phyloP scores from a whole-genome alignment of 2,329 filamentous ascomycete species.

The Raffaelea deltoideospora region DNA sequence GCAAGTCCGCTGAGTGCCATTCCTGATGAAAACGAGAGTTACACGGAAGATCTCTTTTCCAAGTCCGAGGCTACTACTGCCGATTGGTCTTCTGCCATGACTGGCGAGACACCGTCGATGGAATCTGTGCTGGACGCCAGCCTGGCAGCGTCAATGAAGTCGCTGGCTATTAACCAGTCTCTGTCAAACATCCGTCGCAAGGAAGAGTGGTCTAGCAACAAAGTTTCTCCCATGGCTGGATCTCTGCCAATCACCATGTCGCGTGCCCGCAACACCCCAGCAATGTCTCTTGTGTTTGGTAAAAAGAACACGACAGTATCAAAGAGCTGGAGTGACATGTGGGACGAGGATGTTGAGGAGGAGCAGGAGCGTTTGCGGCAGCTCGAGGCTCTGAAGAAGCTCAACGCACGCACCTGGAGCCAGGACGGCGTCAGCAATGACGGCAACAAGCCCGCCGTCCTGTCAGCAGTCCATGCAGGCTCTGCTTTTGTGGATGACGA shows the following conservation, averaged over 20 bases:
- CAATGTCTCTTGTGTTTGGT: conserved; percentile 69
- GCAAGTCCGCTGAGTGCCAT: conserved; percentile 78
- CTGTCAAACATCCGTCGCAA: too few relatives aligned
- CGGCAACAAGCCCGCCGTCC: conserved; percentile 10
- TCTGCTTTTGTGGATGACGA: conserved; percentile 21
- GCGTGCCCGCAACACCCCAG: conserved; percentile 52
- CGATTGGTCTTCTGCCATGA: conserved; percentile 68
- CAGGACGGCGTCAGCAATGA: conserved; percentile 43
- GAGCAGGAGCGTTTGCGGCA: conserved; percentile 47
- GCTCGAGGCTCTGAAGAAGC: conserved; percentile 42
- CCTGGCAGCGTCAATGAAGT: conserved; percentile 67
- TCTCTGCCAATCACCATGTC: conserved; percentile 70
- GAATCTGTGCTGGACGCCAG: conserved; percentile 75
- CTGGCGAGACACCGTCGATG: conserved; percentile 63
- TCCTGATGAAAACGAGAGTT: conserved; percentile 59
- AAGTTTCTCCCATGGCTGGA: conserved; percentile 44
- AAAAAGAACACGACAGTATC: conserved; percentile 68
- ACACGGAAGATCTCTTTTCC: conserved; percentile 74
- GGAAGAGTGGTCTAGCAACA: conserved; percentile 16
- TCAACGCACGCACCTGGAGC: conserved; percentile 66
- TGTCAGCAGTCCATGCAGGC: too few relatives aligned
- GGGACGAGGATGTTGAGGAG: conserved; percentile 79
- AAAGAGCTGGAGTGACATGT: conserved; percentile 98
- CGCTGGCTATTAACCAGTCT: conserved; percentile 40
- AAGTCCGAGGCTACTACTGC: conserved; percentile 50